A percentile compares a stretch with the other conserved stretches of the same genome.
Conservation (phyloP, 1,284 basidiomycete genomes). For the Trichosporon coremiiforme region DNA sequence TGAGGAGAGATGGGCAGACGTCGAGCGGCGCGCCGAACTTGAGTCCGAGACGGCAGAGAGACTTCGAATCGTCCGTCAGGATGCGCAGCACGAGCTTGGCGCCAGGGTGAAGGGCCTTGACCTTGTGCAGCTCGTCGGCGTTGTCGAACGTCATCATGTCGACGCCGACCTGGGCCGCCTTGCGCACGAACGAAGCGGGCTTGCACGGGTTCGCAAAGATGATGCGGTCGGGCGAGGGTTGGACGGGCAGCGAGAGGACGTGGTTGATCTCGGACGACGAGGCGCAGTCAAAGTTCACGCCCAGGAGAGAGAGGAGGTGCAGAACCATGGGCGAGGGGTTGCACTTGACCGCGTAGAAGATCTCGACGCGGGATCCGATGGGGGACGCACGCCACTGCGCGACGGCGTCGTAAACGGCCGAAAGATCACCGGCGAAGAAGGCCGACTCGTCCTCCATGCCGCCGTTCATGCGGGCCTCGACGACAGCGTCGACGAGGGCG, state of each 20-base stretch:
- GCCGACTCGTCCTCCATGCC: constrained; percentile 69
- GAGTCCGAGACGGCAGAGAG: constrained; percentile 86
- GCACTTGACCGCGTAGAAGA: constrained; percentile 96
- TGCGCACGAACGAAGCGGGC: constrained; percentile 87
- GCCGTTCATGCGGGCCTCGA: constrained; percentile 35
- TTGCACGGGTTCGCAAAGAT: constrained; percentile 99
- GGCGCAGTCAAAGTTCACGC: constrained; percentile 97
- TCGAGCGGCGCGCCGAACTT: constrained; percentile 95
- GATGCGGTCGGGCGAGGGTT: constrained; percentile 64
- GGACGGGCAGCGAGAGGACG: constrained; percentile 71
- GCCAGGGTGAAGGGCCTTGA: constrained; percentile 75
- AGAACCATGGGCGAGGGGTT: constrained; percentile 96
- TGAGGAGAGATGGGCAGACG: constrained; percentile 76
- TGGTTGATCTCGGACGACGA: constrained; percentile 89
- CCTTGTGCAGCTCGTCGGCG: constrained; percentile 94
- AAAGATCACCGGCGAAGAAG: constrained; percentile 94
- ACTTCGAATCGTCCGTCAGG: constrained; percentile 94
- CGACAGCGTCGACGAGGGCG: constrained; percentile 41
- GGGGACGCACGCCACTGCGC: constrained; percentile 78
- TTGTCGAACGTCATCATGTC: constrained; percentile 99
- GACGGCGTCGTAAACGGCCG: constrained; percentile 83
- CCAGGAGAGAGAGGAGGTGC: constrained; percentile 83
- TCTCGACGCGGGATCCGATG: constrained; percentile 72
- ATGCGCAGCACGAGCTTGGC: constrained; percentile 93
- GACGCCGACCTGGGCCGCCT: constrained; percentile 75